Base-by-base conservation (phyloP, 257 asterid species). In the Linaria vulgaris region DNA sequence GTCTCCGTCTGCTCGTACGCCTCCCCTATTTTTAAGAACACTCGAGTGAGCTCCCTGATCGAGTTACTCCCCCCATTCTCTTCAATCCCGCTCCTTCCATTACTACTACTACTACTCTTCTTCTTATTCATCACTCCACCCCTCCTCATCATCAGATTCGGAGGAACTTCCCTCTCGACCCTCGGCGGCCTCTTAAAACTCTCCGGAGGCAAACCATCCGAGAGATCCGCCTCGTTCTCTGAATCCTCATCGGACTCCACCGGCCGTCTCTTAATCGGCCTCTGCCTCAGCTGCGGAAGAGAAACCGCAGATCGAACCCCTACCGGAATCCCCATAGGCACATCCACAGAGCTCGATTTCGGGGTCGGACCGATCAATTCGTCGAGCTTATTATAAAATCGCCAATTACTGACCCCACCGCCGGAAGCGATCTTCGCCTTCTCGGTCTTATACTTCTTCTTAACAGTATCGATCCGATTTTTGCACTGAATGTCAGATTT, bases 401-500 rank as follows among this genome's bases (percentile, higher is more conserved):
- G 82, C 97, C 97, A 90, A 72, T 63, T 83, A 53, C 91, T 84
- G 0, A 86, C 83, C 0, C 83, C 89, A 43, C 76, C 84, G 7
- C 80, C 81, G 9, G 88, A 50, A 7, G 74, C 75, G 68, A 88
- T 84, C 95, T 80, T 86, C 37, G 89, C 82, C 76, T 88, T 91
- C 91, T 91, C 98, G 25, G 56, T 56, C 83, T 91, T 91, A 60
- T 82, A 91, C 82, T 88, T 91, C 86, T 91, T 91, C 79, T 91
- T 91, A 2, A 88, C 94, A 12, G 98, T 91, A 63, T 91, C 98
- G 22, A 91, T 88, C 54, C 98, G 83, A 73, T 88, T 91, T 67
- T 91, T 91, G 72, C 98, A 91, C 90, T 91, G 98, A 50, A 88
- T 69, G 71, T 91, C 96, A 16, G 97, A 81, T 71, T 85, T 87